Evolutionary conservation across 2,329 filamentous ascomycete species (phyloP).

Genomic region (Dactylellina drechsleri): DNA sequence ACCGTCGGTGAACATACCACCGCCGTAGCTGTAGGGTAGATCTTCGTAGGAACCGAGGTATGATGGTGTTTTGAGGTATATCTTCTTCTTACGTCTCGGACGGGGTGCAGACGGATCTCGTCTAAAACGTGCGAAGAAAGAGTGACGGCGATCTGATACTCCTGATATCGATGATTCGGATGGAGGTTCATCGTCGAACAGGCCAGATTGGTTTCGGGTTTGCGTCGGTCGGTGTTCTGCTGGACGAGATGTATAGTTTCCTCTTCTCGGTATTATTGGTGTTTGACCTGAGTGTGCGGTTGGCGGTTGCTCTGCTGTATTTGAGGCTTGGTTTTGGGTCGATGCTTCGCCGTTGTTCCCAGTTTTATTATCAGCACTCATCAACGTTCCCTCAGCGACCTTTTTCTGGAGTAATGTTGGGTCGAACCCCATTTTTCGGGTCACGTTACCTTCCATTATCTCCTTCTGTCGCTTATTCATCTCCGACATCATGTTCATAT

Average conservation of each 20-base stretch:
- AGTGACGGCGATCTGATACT: neutral
- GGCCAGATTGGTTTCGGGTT: too few species aligned
- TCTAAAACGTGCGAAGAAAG: neutral
- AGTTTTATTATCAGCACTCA: neutral
- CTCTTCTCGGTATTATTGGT: too few species aligned
- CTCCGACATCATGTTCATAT: slow-evolving; percentile 10
- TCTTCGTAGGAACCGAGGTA: slow-evolving; percentile 1
- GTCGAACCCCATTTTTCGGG: slow-evolving; percentile 15
- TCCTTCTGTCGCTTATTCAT: slow-evolving; percentile 22
- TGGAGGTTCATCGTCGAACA: too few species aligned
- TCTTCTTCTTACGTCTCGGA: neutral
- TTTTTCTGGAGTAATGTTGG: slow-evolving; percentile 9
- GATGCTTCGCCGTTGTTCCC: neutral
- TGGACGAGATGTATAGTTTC: too few species aligned
- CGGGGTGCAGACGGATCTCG: neutral
- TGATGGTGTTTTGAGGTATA: slow-evolving; percentile 4
- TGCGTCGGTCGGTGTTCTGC: too few species aligned
- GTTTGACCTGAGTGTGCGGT: too few species aligned
- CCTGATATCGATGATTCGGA: neutral
- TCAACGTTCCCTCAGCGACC: slow-evolving; percentile 16
- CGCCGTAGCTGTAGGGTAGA: neutral
- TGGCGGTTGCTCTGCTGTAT: too few species aligned
- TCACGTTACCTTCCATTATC: neutral
- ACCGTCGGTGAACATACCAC: neutral
- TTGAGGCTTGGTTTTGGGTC: too few species aligned